Evolutionary conservation across 2,329 filamentous ascomycete species (phyloP), one percentile per base, ranked within the genome.

Genomic region (Trichoderma atroviride): DNA sequence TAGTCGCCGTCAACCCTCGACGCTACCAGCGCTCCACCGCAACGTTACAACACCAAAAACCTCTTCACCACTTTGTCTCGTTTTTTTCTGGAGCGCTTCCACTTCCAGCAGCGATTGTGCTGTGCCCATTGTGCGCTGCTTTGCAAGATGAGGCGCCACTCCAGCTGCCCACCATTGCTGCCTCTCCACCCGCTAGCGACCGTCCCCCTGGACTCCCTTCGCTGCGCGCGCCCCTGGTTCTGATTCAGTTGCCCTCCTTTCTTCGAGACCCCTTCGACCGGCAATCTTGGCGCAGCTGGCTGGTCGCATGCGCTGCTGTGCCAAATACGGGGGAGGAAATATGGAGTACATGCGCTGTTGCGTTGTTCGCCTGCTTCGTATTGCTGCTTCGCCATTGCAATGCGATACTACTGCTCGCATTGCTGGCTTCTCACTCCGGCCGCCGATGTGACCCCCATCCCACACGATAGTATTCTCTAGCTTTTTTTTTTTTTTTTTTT

Each of bases 31-130:
- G 35, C 27, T 61, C 66, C 69, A 47, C 69, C 69, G 69, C 69
- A 70, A 70, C 69, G 69, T 70, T 70, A 70, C 69, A 70, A 65
- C 69, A 69, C 65, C 66, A 68, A 56, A 60, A 59, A 61, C 66
- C 66, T 68, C 59, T 47, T 24, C 10, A 67, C 52, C 60, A 35
- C 66, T 55, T 40, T 19, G 19, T 47, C 27, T 24, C 37, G 19
- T 37, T 31, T 47, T 47, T 43, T 27, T 43, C 14, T 62, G 58
- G 35, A 47, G 35, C 35, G n/a, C 43, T 52, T 53, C 53, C 47
- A 35, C 43, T 40, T 53, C 40, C 47, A 47, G 37, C 64, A 9
- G n/a, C 33, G 7, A 22, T 55, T 29, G 33, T 33, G 55, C 55
- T 29, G 53, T 37, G 43, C 57, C 43, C 27, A 35, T 35, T 55